Conservation (phyloP, 805 yeast genomes). For the Yarrowia sp. region DNA sequence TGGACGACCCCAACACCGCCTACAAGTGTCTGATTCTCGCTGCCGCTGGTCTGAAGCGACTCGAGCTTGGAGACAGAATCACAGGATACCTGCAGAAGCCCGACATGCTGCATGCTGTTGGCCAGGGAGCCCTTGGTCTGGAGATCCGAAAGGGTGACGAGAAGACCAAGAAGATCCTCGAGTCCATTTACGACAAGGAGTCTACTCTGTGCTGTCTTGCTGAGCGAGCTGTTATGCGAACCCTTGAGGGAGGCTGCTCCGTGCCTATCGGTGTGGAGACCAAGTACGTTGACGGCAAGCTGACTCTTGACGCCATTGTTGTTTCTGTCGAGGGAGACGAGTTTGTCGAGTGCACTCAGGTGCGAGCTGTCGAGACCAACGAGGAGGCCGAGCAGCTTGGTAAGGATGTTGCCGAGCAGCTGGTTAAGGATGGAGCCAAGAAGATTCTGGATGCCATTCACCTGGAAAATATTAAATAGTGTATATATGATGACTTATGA, state of each 20-base stretch:
- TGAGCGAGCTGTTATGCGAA: conserved; percentile 82
- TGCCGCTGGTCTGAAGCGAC: conserved; percentile 82
- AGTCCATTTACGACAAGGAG: conserved; percentile 57
- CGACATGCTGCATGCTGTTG: conserved; percentile 92
- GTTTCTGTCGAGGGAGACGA: conserved; percentile 80
- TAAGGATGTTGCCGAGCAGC: conserved; percentile 57
- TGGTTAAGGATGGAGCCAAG: conserved; percentile 78
- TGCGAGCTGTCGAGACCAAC: conserved; percentile 43
- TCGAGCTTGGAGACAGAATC: conserved; percentile 71
- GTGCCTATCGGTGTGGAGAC: conserved; percentile 93
- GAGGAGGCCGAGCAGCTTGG: conserved; percentile 74
- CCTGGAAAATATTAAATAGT: conserved; percentile 30
- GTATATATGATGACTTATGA: conserved; percentile 13
- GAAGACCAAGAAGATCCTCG: conserved; percentile 56
- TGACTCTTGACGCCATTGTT: conserved; percentile 67
- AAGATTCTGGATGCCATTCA: conserved; percentile 76
- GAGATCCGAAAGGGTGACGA: conserved; percentile 77
- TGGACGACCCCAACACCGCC: conserved; percentile 67
- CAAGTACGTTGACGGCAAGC: conserved; percentile 46
- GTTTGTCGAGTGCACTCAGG: conserved; percentile 57
- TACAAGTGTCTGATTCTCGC: conserved; percentile 81
- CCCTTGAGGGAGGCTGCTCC: conserved; percentile 95
- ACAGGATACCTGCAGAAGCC: conserved; percentile 67
- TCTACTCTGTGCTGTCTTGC: conserved; percentile 76
- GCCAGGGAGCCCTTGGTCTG: conserved; percentile 97